Evolutionary conservation across 2,329 filamentous ascomycete genomes (phyloP).

Genomic region (Trichocomaceae sp.): DNA sequence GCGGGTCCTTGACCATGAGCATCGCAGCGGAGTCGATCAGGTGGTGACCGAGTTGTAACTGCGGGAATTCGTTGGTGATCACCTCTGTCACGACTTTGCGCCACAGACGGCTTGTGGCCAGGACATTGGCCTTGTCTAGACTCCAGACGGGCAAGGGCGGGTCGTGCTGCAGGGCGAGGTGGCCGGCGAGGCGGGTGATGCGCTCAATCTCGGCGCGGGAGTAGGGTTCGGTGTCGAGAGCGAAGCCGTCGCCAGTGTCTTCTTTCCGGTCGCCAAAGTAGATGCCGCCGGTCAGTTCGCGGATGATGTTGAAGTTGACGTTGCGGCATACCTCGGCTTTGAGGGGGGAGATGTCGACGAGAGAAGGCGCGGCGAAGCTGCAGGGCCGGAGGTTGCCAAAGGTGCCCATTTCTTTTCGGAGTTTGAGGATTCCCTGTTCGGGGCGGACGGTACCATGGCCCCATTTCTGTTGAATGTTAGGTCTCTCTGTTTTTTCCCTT

Average conservation of each 20-base stretch:
- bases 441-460: conserved; percentile 81
- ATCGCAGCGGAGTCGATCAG: conserved; percentile 96
- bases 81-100: conserved; percentile 77
- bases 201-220: conserved; percentile 79
- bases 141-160: conserved; percentile 75
- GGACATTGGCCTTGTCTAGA: conserved; percentile 93
- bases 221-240: conserved; percentile 83
- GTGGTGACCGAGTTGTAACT: conserved; percentile 77
- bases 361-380: conserved; percentile 83
- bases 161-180: conserved; percentile 69
- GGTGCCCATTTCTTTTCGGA: conserved; percentile 88
- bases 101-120: conserved; percentile 86
- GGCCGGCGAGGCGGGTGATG: conserved; percentile 72
- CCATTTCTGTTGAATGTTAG: conserved; percentile 59
- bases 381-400: conserved; percentile 95
- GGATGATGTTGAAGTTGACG: conserved; percentile 86
- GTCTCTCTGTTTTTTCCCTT: background rate
- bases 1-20: conserved; percentile 93
- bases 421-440: conserved; percentile 82
- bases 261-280: conserved; percentile 91
- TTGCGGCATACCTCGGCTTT: conserved; percentile 79
- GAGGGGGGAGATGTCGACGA: conserved; percentile 78
- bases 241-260: conserved; percentile 63
- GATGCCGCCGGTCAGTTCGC: conserved; percentile 85
- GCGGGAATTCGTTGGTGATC: conserved; percentile 82